These are phyloP conservation scores for Dryas alaskensis DNA, from an alignment of 306 rosid genomes.

Conservation along the genomic window DNA sequence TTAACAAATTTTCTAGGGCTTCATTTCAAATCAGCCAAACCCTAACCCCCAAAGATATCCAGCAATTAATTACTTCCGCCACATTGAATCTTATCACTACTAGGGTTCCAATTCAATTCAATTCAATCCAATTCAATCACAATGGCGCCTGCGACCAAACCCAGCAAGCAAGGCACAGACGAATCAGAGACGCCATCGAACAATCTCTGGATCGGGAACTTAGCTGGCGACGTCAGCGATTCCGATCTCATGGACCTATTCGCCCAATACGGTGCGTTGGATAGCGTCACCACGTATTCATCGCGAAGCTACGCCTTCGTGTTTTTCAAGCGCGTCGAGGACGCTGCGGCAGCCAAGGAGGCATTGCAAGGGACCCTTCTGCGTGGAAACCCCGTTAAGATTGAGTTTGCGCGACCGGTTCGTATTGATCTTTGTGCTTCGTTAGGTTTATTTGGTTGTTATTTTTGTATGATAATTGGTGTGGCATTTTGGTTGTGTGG, in stretches of 20 bases:
- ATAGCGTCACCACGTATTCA: conserved; percentile 78
- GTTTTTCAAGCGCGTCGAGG: conserved; percentile 75
- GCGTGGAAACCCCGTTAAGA: conserved; percentile 63
- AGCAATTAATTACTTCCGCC: neutral
- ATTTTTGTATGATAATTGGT: conserved; percentile 23
- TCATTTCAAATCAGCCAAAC: neutral
- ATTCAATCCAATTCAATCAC: neutral
- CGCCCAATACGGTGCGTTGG: conserved; percentile 76
- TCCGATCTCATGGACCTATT: conserved; percentile 75
- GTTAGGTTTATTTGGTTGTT: conserved; percentile 34
- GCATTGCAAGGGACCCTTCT: conserved; percentile 63
- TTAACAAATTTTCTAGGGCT: neutral
- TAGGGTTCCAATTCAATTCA: neutral
- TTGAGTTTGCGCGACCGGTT: conserved; percentile 98
- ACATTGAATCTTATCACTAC: neutral
- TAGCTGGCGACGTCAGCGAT: conserved; percentile 70
- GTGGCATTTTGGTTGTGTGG: neutral
- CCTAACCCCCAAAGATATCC: neutral
- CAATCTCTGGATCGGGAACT: conserved; percentile 90
- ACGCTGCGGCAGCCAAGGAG: conserved; percentile 85
- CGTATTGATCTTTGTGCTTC: conserved; percentile 56
- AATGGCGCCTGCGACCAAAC: conserved; percentile 66
- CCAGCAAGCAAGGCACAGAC: conserved; percentile 41
- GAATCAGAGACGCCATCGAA: conserved; percentile 58
- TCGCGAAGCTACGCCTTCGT: conserved; percentile 83